A percentile compares a stretch with the other conserved stretches of the same genome.
Conservation (phyloP, 768 basidiomycete species). For the Flagelloscypha sp. region DNA sequence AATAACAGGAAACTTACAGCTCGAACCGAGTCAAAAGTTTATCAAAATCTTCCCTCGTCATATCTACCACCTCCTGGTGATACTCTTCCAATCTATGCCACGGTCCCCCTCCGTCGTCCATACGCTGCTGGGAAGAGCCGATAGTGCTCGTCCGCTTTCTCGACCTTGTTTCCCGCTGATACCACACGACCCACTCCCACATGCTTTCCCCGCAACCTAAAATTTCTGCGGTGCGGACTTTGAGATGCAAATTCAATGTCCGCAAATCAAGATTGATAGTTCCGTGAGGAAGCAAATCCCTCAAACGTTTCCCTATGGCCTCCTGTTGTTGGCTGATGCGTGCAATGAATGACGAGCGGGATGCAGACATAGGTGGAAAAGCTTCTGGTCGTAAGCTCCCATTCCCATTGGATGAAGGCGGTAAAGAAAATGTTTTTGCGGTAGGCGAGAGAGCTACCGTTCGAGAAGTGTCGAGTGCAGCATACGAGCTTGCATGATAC, state of each 20-base stretch:
- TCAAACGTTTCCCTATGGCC: slow-evolving; percentile 5
- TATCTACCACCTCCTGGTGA: slow-evolving; percentile 19
- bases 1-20: slow-evolving; percentile 36
- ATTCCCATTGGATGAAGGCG: no score
- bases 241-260: slow-evolving; percentile 56
- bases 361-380: no score
- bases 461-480: slow-evolving; percentile 16
- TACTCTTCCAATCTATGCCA: slow-evolving; percentile 1
- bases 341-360: no score
- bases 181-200: slow-evolving; percentile 67
- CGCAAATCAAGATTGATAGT: slow-evolving; percentile 48
- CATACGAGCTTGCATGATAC: slow-evolving; percentile 13
- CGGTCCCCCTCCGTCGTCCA: no score
- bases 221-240: slow-evolving; percentile 53
- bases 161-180: slow-evolving; percentile 24
- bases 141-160: no score
- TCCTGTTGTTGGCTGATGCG: not conserved
- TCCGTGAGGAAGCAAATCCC: slow-evolving; percentile 43
- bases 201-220: slow-evolving; percentile 65
- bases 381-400: no score
- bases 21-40: slow-evolving; percentile 48
- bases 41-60: slow-evolving; percentile 59
- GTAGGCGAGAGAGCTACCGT: slow-evolving; percentile 11
- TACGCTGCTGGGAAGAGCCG: no score
- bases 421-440: no score